Evolutionary conservation across 2,329 filamentous ascomycete species (phyloP), one percentile per base, ranked within the genome.

Genomic region (Penicillium janthinellum): DNA sequence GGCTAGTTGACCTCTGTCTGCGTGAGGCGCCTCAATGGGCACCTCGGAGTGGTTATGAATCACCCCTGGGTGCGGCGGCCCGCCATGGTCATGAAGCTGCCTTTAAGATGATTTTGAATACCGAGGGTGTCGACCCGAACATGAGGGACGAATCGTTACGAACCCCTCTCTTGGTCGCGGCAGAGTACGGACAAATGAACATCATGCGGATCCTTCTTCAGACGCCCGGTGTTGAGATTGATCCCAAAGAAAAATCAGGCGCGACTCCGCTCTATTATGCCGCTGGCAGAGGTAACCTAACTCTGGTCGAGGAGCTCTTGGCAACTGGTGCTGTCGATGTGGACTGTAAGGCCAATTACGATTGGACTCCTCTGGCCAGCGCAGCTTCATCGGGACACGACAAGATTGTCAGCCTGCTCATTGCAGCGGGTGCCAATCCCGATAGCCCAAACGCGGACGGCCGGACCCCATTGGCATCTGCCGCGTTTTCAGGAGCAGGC

Each of bases 151-250:
- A 34, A 5, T 17, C 37, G 4, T 3, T n/a, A 4, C 20, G 37
- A 28, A 53, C 50, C 20, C 50, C 50, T n/a, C 50, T 53, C 38
- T 1, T n/a, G 5, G 50, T 53, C 17, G 50, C 50, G 5, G 50
- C 35, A 38, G 12, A 53, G 12, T 39, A 8, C 7, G 50, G 50
- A 14, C 37, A 42, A 12, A 17, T 31, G 2, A 31, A 39, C 5
- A 53, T 53, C 25, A 7, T 22, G 6, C 11, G 31, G 15, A 53
- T 53, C 28, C 37, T 53, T 2, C 20, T 53, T 15, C 22, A 28
- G 4, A 28, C 50, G 7, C 20, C 35, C 2, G 50, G 50, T 22
- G 50, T 53, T 5, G 37, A 53, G 4, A 6, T 31, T 8, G 37
- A 53, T 25, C 8, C 38, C 38, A 17, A 8, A 11, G n/a, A 53